Evolutionary conservation across 177 flowering plant species (phyloP).

Genomic region (Vitis hybrid): DNA sequence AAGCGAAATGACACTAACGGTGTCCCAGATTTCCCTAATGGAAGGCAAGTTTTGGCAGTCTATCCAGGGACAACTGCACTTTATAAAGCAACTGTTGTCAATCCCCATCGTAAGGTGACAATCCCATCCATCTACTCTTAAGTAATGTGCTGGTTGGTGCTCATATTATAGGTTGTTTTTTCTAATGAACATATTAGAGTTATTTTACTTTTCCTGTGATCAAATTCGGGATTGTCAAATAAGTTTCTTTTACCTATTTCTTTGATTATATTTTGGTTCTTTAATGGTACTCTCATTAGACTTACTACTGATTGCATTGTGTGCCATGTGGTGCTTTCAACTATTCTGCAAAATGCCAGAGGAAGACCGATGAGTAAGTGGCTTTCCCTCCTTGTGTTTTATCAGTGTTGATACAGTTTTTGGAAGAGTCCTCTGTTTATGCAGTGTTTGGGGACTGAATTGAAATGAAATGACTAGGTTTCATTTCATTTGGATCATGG

Average conservation of each 20-base stretch:
- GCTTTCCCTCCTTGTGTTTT: slow-evolving; percentile 5
- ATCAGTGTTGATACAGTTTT: neutral
- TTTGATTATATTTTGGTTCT: neutral
- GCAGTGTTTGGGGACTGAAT: no score
- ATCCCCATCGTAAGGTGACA: slow-evolving; percentile 65
- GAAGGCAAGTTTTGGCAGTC: slow-evolving; percentile 86
- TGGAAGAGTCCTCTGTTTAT: neutral
- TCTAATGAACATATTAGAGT: neutral
- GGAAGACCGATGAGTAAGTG: slow-evolving; percentile 91
- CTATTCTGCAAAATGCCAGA: slow-evolving; percentile 38
- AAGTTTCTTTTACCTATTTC: neutral
- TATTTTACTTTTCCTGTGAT: neutral
- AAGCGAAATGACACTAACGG: slow-evolving; percentile 65
- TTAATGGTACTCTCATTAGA: neutral
- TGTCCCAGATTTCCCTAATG: slow-evolving; percentile 66
- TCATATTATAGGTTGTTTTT: no score
- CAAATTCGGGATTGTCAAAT: neutral
- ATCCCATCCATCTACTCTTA: neutral
- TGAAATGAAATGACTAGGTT: no score
- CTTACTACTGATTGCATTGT: slow-evolving; percentile 25
- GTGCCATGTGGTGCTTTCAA: slow-evolving; percentile 18
- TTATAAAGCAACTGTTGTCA: slow-evolving; percentile 89
- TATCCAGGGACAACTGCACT: slow-evolving; percentile 91
- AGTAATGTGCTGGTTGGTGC: neutral
- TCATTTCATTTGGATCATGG: no score